Conservation (phyloP, 2,329 filamentous ascomycete species). For the Bimuria novae-zelandiae region DNA sequence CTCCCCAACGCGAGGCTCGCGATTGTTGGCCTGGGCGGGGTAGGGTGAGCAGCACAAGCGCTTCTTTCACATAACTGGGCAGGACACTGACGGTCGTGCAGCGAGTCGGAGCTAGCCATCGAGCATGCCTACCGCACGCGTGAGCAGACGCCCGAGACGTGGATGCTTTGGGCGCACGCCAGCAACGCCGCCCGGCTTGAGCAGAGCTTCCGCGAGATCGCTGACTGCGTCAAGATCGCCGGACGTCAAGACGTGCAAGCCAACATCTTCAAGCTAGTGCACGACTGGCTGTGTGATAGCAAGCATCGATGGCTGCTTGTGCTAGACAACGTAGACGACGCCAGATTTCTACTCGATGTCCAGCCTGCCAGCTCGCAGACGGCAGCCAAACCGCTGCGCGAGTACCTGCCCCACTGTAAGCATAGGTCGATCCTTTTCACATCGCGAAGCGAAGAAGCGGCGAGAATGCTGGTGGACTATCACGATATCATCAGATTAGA, state of each 20-base stretch:
- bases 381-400: too few species aligned
- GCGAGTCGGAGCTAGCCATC: slow-evolving; percentile 26
- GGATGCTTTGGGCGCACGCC: slow-evolving; percentile 23
- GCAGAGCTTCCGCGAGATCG: slow-evolving; percentile 19
- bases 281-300: slow-evolving; percentile 18
- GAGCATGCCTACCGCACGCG: slow-evolving; percentile 15
- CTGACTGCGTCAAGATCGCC: slow-evolving; percentile 11
- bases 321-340: slow-evolving; percentile 28
- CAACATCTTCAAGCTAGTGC: slow-evolving; percentile 17
- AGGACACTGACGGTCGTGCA: too few species aligned
- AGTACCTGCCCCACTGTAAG: slow-evolving; percentile 23
- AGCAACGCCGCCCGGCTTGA: slow-evolving; percentile 13
- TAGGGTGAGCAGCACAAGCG: slow-evolving; percentile 23
- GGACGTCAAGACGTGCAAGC: slow-evolving; percentile 13
- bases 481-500: slow-evolving; percentile 13
- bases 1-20: slow-evolving; percentile 18
- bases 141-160: slow-evolving; percentile 9
- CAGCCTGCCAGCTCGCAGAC: slow-evolving; percentile 6
- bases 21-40: slow-evolving; percentile 29
- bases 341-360: slow-evolving; percentile 5
- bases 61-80: too few species aligned
- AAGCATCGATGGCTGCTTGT: slow-evolving; percentile 23
- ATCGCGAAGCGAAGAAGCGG: slow-evolving; percentile 16
- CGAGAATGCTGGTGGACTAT: slow-evolving; percentile 15
- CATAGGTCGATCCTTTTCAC: slow-evolving; percentile 19